Evolutionary conservation across 2,329 filamentous ascomycete species (phyloP), one percentile per base, ranked within the genome.

Genomic region (Botrytis cinerea): DNA sequence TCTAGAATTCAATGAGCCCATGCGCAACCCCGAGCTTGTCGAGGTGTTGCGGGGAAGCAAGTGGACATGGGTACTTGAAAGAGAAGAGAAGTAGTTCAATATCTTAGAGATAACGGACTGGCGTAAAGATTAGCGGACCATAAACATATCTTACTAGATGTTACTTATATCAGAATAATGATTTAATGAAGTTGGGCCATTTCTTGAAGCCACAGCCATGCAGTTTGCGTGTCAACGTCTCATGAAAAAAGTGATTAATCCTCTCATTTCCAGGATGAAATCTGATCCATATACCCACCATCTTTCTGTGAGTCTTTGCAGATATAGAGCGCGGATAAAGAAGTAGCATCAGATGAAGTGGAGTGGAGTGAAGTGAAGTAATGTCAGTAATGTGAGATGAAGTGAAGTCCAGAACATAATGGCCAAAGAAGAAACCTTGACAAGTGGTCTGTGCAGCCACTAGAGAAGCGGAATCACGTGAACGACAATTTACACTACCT

Each of bases 391-490:
- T 64, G 28, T 64, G 25, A 45, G 61, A 63, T 40, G 61, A 35
- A 60, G 57, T 61, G 59, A 16, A 61, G 32, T 40, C 22, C 20
- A 28, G 35, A 35, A 5, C 4, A 35, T 35, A 8, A 18, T 43
- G 12, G 28, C 51, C 14, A 1, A 57, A 43, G 38, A 63, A 10
- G 22, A 63, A 38, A 43, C 8, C 43, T 18, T n/a, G 20, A 35
- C 12, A 38, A 8, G 38, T 38, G 18, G 32, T 25, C 9, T 25
- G 35, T 62, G 32, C 32, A 43, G 78, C 89, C 88, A 18, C n/a
- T 8, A 32, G 35, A 8, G 14, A 45, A 20, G 9, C 20, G 7
- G 32, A 9, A 59, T 59, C 54, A 59, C 54, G 54, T 59, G 54
- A 8, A 18, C 40, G 40, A 12, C 38, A 38, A 8, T 9, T 38